Conservation (phyloP, 2,329 filamentous ascomycete species). For the Pestalotiopsis sp. region DNA sequence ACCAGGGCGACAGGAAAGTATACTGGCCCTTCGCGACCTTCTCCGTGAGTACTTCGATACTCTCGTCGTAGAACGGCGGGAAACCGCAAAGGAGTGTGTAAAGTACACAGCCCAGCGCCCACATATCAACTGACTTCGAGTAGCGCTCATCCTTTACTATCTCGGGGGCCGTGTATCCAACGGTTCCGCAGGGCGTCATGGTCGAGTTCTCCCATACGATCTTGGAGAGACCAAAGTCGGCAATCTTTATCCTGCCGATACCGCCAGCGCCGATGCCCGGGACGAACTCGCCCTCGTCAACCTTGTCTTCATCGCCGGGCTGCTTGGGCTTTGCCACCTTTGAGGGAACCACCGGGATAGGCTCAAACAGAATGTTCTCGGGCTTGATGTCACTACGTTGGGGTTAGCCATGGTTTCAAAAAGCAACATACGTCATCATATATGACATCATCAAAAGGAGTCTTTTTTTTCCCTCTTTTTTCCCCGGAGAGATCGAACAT, state of each 20-base stretch:
- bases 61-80: constrained; percentile 98
- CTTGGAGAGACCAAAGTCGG: constrained; percentile 96
- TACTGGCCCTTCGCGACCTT: constrained; percentile 97
- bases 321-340: constrained; percentile 78
- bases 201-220: constrained; percentile 98
- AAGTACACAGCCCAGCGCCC: constrained; percentile 93
- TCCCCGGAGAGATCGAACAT: constrained; percentile 37
- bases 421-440: constrained; percentile 13
- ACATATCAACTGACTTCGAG: constrained; percentile 99
- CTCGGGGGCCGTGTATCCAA: constrained; percentile 96
- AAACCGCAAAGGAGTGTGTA: constrained; percentile 98
- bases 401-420: constrained; percentile 19
- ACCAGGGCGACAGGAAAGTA: constrained; percentile 97
- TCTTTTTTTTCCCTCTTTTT: background rate
- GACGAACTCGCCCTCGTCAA: constrained; percentile 92
- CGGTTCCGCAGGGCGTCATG: constrained; percentile 98
- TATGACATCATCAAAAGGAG: constrained; percentile 29
- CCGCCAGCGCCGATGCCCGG: constrained; percentile 80
- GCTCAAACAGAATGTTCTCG: constrained; percentile 93
- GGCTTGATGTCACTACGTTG: constrained; percentile 87
- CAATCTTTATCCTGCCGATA: constrained; percentile 95
- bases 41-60: constrained; percentile 93
- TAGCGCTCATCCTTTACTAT: constrained; percentile 99
- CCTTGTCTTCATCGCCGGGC: constrained; percentile 94
- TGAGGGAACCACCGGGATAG: constrained; percentile 77